Evolutionary conservation across 2,329 filamentous ascomycete genomes (phyloP).

Genomic region (Colletotrichum gigasporum): DNA sequence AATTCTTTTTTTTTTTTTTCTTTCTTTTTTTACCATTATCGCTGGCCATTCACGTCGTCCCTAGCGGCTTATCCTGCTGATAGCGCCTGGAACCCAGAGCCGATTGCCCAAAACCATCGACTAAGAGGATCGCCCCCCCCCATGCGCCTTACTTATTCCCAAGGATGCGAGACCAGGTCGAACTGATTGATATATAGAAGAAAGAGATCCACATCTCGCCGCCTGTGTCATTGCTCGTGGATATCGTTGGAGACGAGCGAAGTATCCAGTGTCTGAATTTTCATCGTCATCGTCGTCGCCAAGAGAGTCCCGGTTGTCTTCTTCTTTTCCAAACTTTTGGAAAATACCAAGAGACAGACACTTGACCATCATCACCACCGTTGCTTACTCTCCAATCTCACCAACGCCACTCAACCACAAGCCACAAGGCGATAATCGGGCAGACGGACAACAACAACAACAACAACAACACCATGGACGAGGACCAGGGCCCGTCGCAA

Average conservation of each 20-base stretch:
- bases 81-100: slow-evolving; percentile 13
- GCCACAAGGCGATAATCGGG: not conserved
- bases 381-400: not conserved
- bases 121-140: slow-evolving; percentile 24
- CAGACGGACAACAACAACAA: not conserved
- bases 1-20: not conserved
- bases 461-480: slow-evolving; percentile 55
- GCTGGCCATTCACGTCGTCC: slow-evolving; percentile 29
- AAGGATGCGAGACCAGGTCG: not conserved
- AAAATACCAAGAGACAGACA: too few relatives aligned
- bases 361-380: not conserved
- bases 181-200: slow-evolving; percentile 1
- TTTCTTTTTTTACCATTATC: slow-evolving; percentile 6
- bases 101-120: slow-evolving; percentile 30
- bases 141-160: not conserved
- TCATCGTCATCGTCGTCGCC: not conserved
- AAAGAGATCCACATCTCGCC: not conserved
- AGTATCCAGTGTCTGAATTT: too few relatives aligned
- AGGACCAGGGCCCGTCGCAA: slow-evolving; percentile 61
- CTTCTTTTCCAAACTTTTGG: not conserved
- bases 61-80: slow-evolving; percentile 27
- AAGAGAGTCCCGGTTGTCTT: not conserved
- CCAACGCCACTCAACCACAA: not conserved
- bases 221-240: not conserved
- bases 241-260: too few relatives aligned